Conservation (phyloP, 2,329 filamentous ascomycete species). For the Talaromyces albobiverticillius region DNA sequence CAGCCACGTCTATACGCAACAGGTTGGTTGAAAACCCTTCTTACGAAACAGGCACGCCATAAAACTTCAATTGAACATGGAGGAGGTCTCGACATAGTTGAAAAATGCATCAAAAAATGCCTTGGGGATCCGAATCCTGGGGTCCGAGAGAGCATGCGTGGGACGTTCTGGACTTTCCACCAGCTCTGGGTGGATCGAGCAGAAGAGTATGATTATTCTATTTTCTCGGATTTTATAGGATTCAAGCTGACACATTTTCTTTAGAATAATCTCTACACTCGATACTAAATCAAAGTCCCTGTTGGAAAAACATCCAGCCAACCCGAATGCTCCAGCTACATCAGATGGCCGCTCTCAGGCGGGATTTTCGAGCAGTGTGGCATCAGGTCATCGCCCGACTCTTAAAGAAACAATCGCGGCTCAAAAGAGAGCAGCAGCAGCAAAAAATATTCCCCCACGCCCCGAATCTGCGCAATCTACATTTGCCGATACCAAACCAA, state of each 20-base stretch:
- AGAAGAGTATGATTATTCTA: conserved; percentile 57
- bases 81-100: conserved; percentile 76
- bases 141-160: conserved; percentile 80
- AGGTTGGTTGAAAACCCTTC: conserved; percentile 78
- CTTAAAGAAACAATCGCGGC: conserved; percentile 81
- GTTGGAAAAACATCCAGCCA: conserved; percentile 78
- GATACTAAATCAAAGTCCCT: conserved; percentile 76
- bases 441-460: conserved; percentile 47
- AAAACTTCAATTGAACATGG: conserved; percentile 80
- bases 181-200: conserved; percentile 74
- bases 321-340: conserved; percentile 42
- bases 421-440: conserved; percentile 60
- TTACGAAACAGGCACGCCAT: conserved; percentile 72
- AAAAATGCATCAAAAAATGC: conserved; percentile 86
- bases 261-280: conserved; percentile 72
- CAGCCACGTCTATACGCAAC: conserved; percentile 76
- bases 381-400: conserved; percentile 45
- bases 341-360: conserved; percentile 19
- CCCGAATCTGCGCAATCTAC: conserved; percentile 58
- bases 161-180: conserved; percentile 82
- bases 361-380: conserved; percentile 18
- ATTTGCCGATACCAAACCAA: conserved; percentile 43
- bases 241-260: conserved; percentile 19
- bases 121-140: conserved; percentile 86
- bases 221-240: neutral